Percentiles rank a stretch among this genome's conserved stretches.
Evolutionary conservation across 208 protist species (phyloP).

Genomic region (Leishmania guyanensis): DNA sequence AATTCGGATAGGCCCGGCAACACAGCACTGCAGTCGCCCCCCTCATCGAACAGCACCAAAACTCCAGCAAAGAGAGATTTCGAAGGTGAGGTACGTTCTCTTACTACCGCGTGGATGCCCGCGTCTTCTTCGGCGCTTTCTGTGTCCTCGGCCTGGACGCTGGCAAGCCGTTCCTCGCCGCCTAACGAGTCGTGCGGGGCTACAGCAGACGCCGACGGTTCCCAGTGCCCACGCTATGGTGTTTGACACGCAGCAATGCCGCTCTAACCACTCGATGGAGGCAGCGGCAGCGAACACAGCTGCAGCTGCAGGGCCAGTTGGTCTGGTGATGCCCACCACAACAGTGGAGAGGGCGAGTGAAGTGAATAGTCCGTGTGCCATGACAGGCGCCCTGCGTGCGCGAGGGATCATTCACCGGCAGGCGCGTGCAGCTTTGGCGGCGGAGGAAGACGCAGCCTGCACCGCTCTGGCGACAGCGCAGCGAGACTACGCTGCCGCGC

Average conservation of each 20-base stretch:
- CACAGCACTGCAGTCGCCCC: neutral
- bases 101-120: neutral
- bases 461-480: constrained; percentile 27
- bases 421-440: neutral
- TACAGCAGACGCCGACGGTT: neutral
- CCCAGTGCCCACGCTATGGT: too few relatives aligned
- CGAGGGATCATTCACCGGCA: neutral
- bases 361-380: neutral
- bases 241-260: neutral
- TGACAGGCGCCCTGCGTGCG: neutral
- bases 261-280: neutral
- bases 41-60: neutral
- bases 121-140: neutral
- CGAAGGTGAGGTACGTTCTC: neutral
- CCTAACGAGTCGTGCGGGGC: neutral
- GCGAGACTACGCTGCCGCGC: constrained; percentile 28
- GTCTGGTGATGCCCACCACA: neutral
- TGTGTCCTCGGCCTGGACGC: constrained; percentile 7
- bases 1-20: neutral
- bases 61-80: neutral
- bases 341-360: neutral
- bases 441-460: constrained; percentile 32
- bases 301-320: neutral
- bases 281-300: neutral
- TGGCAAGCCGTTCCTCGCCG: neutral